phyloP scores from a whole-genome alignment of 2,329 filamentous ascomycete genomes.

The Cladosporium halotolerans region DNA sequence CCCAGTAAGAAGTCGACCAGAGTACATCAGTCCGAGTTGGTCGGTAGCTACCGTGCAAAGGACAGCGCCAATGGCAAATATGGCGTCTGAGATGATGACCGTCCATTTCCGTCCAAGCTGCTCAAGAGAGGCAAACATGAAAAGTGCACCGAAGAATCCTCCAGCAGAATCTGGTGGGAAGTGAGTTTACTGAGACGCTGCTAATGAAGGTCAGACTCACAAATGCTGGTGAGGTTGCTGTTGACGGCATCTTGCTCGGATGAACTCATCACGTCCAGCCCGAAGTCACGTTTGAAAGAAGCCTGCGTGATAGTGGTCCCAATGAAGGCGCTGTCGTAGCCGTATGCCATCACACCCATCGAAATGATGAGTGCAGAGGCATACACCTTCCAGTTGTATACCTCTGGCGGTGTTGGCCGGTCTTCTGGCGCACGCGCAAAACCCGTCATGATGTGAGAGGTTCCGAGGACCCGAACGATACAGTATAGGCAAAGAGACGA shows the following conservation, averaged over 20 bases:
- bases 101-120: slow-evolving; percentile 47
- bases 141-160: slow-evolving; percentile 48
- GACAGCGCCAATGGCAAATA: slow-evolving; percentile 43
- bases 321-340: slow-evolving; percentile 51
- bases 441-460: slow-evolving; percentile 26
- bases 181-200: neutral
- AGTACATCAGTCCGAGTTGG: slow-evolving; percentile 40
- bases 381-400: slow-evolving; percentile 50
- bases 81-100: slow-evolving; percentile 40
- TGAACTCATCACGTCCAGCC: slow-evolving; percentile 28
- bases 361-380: slow-evolving; percentile 44
- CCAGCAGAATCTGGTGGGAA: slow-evolving; percentile 32
- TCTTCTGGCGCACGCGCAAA: slow-evolving; percentile 48
- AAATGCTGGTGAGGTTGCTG: slow-evolving; percentile 45
- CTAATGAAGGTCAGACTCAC: slow-evolving; percentile 1
- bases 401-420: slow-evolving; percentile 50
- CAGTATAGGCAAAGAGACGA: too few relatives aligned
- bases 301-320: slow-evolving; percentile 48
- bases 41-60: slow-evolving; percentile 39
- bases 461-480: too few relatives aligned
- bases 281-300: slow-evolving; percentile 44
- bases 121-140: slow-evolving; percentile 42
- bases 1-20: slow-evolving; percentile 32
- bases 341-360: slow-evolving; percentile 42
- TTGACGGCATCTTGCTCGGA: slow-evolving; percentile 35